These are phyloP conservation scores for Actinomortierella ambigua DNA, from an alignment of 371 early-diverging fungal genomes.

Conservation along the genomic window DNA sequence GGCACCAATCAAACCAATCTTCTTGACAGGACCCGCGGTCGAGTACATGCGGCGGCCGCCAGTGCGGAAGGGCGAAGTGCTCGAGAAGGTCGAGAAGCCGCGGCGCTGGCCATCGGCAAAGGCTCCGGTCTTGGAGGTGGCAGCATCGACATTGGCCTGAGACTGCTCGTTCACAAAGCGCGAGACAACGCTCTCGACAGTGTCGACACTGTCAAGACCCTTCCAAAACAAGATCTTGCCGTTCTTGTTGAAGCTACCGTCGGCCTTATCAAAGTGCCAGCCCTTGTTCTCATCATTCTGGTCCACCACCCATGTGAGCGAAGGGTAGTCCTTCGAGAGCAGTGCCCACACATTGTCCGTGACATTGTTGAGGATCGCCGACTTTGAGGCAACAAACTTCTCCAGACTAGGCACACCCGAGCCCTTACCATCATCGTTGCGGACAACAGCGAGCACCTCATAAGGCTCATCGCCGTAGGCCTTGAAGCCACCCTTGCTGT, in stretches of 20 bases:
- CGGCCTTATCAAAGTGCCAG: constrained; percentile 95
- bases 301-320: constrained; percentile 73
- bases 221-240: constrained; percentile 90
- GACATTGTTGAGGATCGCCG: constrained; percentile 84
- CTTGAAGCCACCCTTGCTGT: constrained; percentile 53
- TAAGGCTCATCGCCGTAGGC: constrained; percentile 88
- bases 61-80: constrained; percentile 13
- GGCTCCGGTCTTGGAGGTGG: constrained; percentile 22
- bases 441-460: constrained; percentile 85
- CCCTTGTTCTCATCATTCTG: constrained; percentile 60
- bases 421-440: constrained; percentile 53
- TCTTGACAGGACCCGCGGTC: constrained; percentile 51
- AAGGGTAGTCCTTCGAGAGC: constrained; percentile 73
- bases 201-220: constrained; percentile 80
- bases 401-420: constrained; percentile 69
- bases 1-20: constrained; percentile 94
- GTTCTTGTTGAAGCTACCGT: constrained; percentile 79
- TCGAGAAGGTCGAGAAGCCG: constrained; percentile 22
- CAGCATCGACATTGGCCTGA: constrained; percentile 34
- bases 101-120: constrained; percentile 25
- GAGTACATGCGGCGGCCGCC: constrained; percentile 62
- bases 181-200: constrained; percentile 65
- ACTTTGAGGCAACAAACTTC: constrained; percentile 79
- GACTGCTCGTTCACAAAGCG: constrained; percentile 33
- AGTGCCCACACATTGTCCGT: constrained; percentile 89